A percentile compares a stretch with the other conserved stretches of the same genome.
Evolutionary conservation across 352 stramenopile species (phyloP).

Genomic region (Phytopythium chamaehyphon): DNA sequence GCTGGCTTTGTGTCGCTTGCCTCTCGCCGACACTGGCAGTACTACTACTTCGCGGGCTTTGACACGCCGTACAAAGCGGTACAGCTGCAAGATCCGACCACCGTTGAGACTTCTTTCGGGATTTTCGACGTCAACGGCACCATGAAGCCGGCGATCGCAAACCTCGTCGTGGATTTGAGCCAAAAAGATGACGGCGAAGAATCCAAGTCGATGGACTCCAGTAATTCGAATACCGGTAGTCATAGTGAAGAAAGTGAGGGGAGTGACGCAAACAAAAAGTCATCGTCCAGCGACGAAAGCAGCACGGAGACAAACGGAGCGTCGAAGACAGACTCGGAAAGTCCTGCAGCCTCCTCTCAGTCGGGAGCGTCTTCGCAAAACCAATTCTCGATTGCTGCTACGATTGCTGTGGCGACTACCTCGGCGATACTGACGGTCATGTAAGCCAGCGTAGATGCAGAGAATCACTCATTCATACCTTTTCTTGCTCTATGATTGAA

Average conservation of each 20-base stretch:
- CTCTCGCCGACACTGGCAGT: slow-evolving; percentile 25
- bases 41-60: slow-evolving; percentile 72
- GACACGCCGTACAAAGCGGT: slow-evolving; percentile 56
- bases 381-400: too few relatives aligned
- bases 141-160: slow-evolving; percentile 41
- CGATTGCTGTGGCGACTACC: too few relatives aligned
- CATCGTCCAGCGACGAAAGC: too few relatives aligned
- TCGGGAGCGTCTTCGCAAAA: too few relatives aligned
- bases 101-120: slow-evolving; percentile 57
- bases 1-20: slow-evolving; percentile 51
- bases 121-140: slow-evolving; percentile 41
- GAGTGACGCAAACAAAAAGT: not conserved
- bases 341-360: too few relatives aligned
- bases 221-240: not conserved
- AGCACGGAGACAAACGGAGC: too few relatives aligned
- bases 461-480: too few relatives aligned
- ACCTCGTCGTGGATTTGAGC: slow-evolving; percentile 11
- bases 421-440: too few relatives aligned
- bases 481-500: too few relatives aligned
- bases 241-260: not conserved
- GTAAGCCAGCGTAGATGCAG: too few relatives aligned
- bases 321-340: too few relatives aligned
- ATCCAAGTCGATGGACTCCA: not conserved
- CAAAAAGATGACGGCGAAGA: not conserved
- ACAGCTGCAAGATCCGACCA: slow-evolving; percentile 26